Conservation (phyloP, 2,329 filamentous ascomycete species). For the Madurella mycetomatis region DNA sequence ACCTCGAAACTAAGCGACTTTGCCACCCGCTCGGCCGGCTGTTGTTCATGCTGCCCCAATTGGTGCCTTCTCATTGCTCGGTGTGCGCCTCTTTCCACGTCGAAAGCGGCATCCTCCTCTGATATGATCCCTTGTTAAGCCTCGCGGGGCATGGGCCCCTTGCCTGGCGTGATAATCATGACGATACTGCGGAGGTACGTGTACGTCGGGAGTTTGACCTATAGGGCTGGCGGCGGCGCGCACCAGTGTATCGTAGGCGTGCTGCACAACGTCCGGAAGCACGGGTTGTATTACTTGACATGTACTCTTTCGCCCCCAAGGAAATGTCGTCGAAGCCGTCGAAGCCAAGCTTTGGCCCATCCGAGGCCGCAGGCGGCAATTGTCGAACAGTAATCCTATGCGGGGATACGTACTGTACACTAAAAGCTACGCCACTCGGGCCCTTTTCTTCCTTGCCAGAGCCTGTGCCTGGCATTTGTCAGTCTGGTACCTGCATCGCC, state of each 20-base stretch:
- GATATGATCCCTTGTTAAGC: constrained; percentile 18
- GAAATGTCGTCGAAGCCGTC: constrained; percentile 2
- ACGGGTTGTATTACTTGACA: no score
- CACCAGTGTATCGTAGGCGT: no score
- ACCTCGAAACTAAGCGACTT: constrained; percentile 7
- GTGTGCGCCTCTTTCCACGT: constrained; percentile 9
- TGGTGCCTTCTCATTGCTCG: constrained; percentile 16
- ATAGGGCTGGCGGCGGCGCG: constrained; percentile 16
- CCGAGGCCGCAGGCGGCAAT: constrained; percentile 1
- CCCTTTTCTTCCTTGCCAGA: background rate
- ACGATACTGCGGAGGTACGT: constrained; percentile 7
- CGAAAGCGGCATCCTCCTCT: background rate
- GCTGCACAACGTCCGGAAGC: no score
- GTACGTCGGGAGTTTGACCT: background rate
- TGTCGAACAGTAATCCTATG: background rate
- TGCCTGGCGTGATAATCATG: constrained; percentile 15
- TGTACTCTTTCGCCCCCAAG: no score
- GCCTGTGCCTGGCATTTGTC: constrained; percentile 1
- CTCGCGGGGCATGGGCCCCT: constrained; percentile 8
- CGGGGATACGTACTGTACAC: background rate
- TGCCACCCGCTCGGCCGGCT: constrained; percentile 20
- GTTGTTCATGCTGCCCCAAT: constrained; percentile 14
- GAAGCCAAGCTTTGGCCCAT: constrained; percentile 13
- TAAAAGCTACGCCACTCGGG: background rate
- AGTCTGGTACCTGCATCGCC: constrained; percentile 7